Evolutionary conservation across 352 stramenopile genomes (phyloP).

Genomic region (Phytophthora agathidicida): DNA sequence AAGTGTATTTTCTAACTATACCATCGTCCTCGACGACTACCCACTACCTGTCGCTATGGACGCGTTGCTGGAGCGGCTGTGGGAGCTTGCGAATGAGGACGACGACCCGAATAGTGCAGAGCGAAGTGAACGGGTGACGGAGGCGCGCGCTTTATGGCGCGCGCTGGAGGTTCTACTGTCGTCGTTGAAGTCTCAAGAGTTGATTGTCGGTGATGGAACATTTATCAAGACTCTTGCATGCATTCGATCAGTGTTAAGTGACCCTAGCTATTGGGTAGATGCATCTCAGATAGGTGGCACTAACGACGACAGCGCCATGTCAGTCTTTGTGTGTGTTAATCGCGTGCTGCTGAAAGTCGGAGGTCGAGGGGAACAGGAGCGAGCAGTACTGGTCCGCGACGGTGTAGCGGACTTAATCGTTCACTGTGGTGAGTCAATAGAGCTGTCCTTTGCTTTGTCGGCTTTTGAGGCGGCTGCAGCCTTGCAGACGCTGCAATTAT

Average conservation of each 20-base stretch:
- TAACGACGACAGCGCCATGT: slow-evolving; percentile 22
- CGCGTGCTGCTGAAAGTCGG: slow-evolving; percentile 53
- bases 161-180: slow-evolving; percentile 54
- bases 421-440: slow-evolving; percentile 16
- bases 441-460: slow-evolving; percentile 14
- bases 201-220: slow-evolving; percentile 36
- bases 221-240: slow-evolving; percentile 56
- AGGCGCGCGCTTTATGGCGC: slow-evolving; percentile 62
- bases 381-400: slow-evolving; percentile 46
- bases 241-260: slow-evolving; percentile 39
- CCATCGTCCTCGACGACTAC: too few species aligned
- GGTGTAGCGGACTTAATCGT: slow-evolving; percentile 47
- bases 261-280: slow-evolving; percentile 31
- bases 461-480: slow-evolving; percentile 21
- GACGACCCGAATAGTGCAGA: slow-evolving; percentile 7
- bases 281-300: neutral
- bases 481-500: slow-evolving; percentile 55
- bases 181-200: slow-evolving; percentile 38
- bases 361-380: slow-evolving; percentile 53
- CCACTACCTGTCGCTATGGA: slow-evolving; percentile 45
- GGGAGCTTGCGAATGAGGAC: slow-evolving; percentile 41
- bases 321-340: slow-evolving; percentile 46
- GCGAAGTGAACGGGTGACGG: slow-evolving; percentile 27
- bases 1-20: too few species aligned
- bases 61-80: slow-evolving; percentile 48